Evolutionary conservation across 352 stramenopile genomes (phyloP), one percentile per base, ranked within the genome.

Genomic region (Phytophthora quininea): DNA sequence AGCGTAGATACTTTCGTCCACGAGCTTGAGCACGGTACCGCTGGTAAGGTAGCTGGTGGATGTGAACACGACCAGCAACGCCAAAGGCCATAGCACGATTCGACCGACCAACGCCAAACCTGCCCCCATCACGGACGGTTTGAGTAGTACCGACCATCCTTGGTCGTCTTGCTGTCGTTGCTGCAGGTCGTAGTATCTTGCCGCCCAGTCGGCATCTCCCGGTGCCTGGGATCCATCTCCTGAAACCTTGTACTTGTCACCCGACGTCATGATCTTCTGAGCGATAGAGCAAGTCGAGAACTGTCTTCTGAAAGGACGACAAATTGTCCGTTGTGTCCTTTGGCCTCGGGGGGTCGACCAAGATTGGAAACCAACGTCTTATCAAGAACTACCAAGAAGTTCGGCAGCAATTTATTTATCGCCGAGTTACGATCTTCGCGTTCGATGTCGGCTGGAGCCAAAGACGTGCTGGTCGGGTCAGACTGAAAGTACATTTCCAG

Each of bases 1-100:
- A 4, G 68, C 68, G 52, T 58, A 75, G 63, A 65, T 50, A 50
- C 68, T 75, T 50, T 75, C 52, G 42, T 72, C 63, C 5, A 71
- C 63, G 1, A 63, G 51, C 10, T 65, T 65, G 47, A 75, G 63
- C 0, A 75, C 53, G 19, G 46, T 71, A 14, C 24, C 58, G 29
- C 32, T 3, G 4, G 68, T 50, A 0, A 75, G 54, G 19, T 75
- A 75, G 15, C 46, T 40, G 48, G 63, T 64, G 14, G 62, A 63
- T 2, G 53, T 51, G 42, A 72, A 63, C 4, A 75, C 52, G 0
- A 65, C 32, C 3, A 72, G 30, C 4, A 72, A 30, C 0, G 56
- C 52, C 14, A 75, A 54, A 3, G 68, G 68, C 52, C 52, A 67
- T 3, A 75, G 10, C 42, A 75, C 63, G 35, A 75, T 69, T 4